phyloP scores from a whole-genome alignment of 2,329 filamentous ascomycete genomes.

The Pseudogymnoascus sp. region DNA sequence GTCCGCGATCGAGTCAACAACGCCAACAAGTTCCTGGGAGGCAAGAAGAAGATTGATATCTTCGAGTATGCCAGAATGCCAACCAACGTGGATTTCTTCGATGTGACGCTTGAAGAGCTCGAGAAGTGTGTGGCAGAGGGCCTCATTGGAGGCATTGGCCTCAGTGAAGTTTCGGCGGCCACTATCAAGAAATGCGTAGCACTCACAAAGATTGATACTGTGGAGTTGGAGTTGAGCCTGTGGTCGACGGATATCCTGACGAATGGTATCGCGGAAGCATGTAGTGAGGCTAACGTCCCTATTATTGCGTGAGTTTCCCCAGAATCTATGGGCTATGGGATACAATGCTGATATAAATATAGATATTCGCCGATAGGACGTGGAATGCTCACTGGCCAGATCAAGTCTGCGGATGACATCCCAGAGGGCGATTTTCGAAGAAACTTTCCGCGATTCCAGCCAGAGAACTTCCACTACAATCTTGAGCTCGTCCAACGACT shows the following conservation, averaged over 20 bases:
- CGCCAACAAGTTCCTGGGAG: slow-evolving; percentile 37
- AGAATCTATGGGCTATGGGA: neutral
- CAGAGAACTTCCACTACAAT: slow-evolving; percentile 57
- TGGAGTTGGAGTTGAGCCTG: slow-evolving; percentile 40
- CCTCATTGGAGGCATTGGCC: slow-evolving; percentile 37
- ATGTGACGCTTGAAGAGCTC: slow-evolving; percentile 23
- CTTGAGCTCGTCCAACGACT: slow-evolving; percentile 52
- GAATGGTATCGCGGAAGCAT: slow-evolving; percentile 39
- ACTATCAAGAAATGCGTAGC: slow-evolving; percentile 35
- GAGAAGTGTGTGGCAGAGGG: slow-evolving; percentile 28
- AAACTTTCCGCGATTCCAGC: slow-evolving; percentile 54
- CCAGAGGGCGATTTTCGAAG: slow-evolving; percentile 47
- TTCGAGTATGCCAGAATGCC: slow-evolving; percentile 32
- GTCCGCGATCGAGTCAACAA: slow-evolving; percentile 50
- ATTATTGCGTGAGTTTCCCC: slow-evolving; percentile 45
- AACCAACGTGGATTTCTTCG: neutral
- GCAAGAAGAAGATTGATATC: slow-evolving; percentile 41
- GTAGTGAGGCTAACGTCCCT: slow-evolving; percentile 57
- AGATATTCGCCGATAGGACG: slow-evolving; percentile 62
- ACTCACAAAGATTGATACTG: slow-evolving; percentile 36
- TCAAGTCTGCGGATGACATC: slow-evolving; percentile 47
- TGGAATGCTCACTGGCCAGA: slow-evolving; percentile 48
- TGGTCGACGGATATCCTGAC: slow-evolving; percentile 31
- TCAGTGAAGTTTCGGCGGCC: slow-evolving; percentile 36
- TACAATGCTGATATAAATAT: slow-evolving; percentile 14